These are phyloP conservation scores for Podospora tetraspora DNA, from an alignment of 495 filamentous ascomycete genomes.

Conservation along the genomic window DNA sequence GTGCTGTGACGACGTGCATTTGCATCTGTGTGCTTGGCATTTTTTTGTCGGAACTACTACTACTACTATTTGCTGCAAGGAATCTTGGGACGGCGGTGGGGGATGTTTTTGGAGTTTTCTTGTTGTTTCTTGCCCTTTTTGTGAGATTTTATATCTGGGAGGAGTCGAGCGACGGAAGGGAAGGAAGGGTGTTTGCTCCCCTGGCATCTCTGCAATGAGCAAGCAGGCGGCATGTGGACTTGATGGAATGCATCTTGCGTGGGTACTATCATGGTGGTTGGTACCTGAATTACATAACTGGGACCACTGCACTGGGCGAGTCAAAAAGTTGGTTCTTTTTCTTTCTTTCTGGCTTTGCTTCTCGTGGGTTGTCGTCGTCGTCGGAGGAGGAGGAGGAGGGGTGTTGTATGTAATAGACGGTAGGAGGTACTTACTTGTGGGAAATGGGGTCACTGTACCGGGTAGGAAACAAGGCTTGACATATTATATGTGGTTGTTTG, in stretches of 20 bases:
- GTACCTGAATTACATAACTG: neutral
- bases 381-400: neutral
- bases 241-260: neutral
- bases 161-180: neutral
- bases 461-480: neutral
- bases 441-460: neutral
- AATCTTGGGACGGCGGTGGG: neutral
- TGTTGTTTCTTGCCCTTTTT: neutral
- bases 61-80: neutral
- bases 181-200: neutral
- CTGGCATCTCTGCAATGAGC: neutral
- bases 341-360: neutral
- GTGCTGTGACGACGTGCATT: neutral
- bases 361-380: neutral
- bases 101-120: neutral
- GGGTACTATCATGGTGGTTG: neutral
- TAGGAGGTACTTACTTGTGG: neutral
- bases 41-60: constrained; percentile 1
- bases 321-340: neutral
- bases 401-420: neutral
- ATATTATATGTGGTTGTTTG: neutral
- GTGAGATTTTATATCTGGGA: neutral
- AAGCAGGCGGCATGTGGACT: neutral
- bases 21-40: constrained; percentile 2
- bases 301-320: neutral